These are phyloP conservation scores for Pichia sp. DNA, from an alignment of 1,139 yeast species.

Conservation along the genomic window DNA sequence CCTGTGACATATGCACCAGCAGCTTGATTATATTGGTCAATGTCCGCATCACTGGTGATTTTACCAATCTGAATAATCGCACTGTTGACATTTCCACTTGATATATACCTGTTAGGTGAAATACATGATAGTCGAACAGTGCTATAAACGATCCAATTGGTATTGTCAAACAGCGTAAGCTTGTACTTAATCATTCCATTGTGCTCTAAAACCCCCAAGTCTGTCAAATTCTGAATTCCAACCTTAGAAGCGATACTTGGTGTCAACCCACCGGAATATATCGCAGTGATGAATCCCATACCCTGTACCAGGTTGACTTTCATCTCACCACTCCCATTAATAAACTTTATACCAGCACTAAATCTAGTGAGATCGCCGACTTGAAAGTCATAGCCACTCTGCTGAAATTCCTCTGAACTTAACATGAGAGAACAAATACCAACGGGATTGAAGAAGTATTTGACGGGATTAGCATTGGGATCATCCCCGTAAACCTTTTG, in stretches of 20 bases:
- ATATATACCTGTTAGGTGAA: slow-evolving; percentile 50
- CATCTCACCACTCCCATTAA: slow-evolving; percentile 13
- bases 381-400: slow-evolving; percentile 14
- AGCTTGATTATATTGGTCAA: slow-evolving; percentile 42
- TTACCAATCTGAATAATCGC: slow-evolving; percentile 39
- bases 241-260: slow-evolving; percentile 56
- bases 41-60: slow-evolving; percentile 20
- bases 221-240: slow-evolving; percentile 45
- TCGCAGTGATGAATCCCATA: slow-evolving; percentile 64
- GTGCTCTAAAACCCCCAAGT: slow-evolving; percentile 24
- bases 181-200: slow-evolving; percentile 22
- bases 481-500: slow-evolving; percentile 65
- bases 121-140: slow-evolving; percentile 34
- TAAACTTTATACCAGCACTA: slow-evolving; percentile 22
- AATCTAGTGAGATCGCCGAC: slow-evolving; percentile 27
- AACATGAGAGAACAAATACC: slow-evolving; percentile 28
- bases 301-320: slow-evolving; percentile 47
- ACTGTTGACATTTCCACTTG: slow-evolving; percentile 24
- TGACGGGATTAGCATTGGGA: slow-evolving; percentile 25
- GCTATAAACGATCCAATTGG: slow-evolving; percentile 41
- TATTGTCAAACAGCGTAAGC: slow-evolving; percentile 30
- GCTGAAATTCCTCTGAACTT: slow-evolving; percentile 23
- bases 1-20: slow-evolving; percentile 43
- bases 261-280: slow-evolving; percentile 41
- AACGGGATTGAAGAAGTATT: slow-evolving; percentile 29